These are phyloP conservation scores for Castanea mollissima DNA, from an alignment of 306 rosid species.

Conservation along the genomic window DNA sequence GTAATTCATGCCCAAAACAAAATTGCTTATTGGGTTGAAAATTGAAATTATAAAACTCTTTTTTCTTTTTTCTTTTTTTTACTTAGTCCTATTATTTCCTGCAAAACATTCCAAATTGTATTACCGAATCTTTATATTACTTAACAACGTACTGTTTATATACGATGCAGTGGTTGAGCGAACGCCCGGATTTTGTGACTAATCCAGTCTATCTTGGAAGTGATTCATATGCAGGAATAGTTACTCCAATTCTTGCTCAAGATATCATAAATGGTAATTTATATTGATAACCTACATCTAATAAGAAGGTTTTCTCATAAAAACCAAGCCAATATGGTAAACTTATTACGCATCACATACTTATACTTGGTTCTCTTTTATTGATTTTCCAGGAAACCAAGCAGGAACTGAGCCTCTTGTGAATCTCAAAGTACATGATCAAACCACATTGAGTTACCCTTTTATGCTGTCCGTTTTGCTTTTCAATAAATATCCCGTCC, in stretches of 20 bases:
- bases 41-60: too few species aligned
- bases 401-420: slow-evolving; percentile 11
- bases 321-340: background rate
- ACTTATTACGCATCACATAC: background rate
- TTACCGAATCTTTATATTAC: too few species aligned
- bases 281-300: too few species aligned
- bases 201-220: slow-evolving; percentile 22
- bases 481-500: background rate
- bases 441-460: background rate
- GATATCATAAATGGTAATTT: slow-evolving; percentile 22
- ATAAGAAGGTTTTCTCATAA: background rate
- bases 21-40: too few species aligned
- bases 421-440: slow-evolving; percentile 24
- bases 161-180: slow-evolving; percentile 16
- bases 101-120: too few species aligned
- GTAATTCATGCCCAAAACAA: background rate
- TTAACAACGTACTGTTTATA: background rate
- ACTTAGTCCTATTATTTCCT: too few species aligned
- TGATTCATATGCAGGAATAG: slow-evolving; percentile 28
- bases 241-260: slow-evolving; percentile 26
- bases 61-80: too few species aligned
- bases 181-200: slow-evolving; percentile 13
- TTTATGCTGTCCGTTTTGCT: background rate
- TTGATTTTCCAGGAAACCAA: slow-evolving; percentile 23
- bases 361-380: background rate